Conservation (phyloP, 75 land plant genomes). For the Azolla pinnata region DNA sequence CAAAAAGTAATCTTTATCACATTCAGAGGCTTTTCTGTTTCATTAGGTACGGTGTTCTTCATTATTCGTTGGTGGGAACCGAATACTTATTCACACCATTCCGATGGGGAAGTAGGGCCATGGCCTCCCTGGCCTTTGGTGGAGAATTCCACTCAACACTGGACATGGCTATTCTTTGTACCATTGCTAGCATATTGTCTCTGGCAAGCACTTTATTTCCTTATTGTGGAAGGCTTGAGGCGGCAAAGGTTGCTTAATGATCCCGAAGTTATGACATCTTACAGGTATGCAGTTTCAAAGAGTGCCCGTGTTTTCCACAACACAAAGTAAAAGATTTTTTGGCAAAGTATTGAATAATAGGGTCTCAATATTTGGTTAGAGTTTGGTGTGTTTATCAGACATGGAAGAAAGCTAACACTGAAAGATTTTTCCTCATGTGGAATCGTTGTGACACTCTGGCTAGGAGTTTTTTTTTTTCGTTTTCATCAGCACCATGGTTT, state of each 20-base stretch:
- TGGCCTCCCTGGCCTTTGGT: constrained; percentile 37
- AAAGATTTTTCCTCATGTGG: no score
- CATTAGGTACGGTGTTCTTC: constrained; percentile 90
- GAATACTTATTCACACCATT: constrained; percentile 36
- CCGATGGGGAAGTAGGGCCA: constrained; percentile 32
- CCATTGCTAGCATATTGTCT: constrained; percentile 25
- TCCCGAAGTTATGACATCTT: constrained; percentile 35
- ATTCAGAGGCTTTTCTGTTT: no score
- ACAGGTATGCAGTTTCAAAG: constrained; percentile 16
- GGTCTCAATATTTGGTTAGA: no score
- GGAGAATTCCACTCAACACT: constrained; percentile 7
- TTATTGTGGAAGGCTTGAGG: constrained; percentile 26
- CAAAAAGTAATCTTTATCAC: no score
- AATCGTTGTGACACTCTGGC: no score
- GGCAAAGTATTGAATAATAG: no score
- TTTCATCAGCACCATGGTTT: no score
- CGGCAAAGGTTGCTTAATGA: constrained; percentile 26
- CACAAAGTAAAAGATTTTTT: no score
- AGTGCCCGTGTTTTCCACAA: no score
- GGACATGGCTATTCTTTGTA: constrained; percentile 30
- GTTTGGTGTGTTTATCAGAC: no score
- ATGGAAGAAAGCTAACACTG: no score
- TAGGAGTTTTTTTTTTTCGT: no score
- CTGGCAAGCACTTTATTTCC: constrained; percentile 31
- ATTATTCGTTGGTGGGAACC: constrained; percentile 96